A percentile compares a stretch with the other conserved stretches of the same genome.
Conservation (phyloP, 2,329 filamentous ascomycete species). For the Trichoderma sp. region DNA sequence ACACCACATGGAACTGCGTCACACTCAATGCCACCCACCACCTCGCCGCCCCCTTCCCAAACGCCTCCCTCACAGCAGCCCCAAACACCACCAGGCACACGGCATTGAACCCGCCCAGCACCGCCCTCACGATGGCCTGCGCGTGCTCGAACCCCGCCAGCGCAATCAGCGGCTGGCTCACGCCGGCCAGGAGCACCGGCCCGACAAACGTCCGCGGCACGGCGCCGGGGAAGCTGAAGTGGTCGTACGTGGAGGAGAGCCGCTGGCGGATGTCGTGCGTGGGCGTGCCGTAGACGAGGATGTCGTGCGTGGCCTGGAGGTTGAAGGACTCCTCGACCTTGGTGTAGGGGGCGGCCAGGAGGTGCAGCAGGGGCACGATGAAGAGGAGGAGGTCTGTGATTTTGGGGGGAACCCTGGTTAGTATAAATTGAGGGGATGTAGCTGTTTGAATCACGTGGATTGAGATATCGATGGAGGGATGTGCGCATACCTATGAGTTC, state of each 20-base stretch:
- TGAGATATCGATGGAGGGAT: background rate
- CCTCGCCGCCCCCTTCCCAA: constrained; percentile 67
- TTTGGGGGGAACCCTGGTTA: background rate
- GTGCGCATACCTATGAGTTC: constrained; percentile 6
- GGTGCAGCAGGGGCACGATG: constrained; percentile 69
- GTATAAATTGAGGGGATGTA: background rate
- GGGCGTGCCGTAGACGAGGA: constrained; percentile 79
- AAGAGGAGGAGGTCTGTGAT: constrained; percentile 41
- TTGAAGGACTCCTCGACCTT: constrained; percentile 99
- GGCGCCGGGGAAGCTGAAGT: constrained; percentile 85
- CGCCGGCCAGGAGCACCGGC: constrained; percentile 71
- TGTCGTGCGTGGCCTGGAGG: constrained; percentile 90
- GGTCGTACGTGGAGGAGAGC: constrained; percentile 74
- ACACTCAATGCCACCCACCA: constrained; percentile 83
- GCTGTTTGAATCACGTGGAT: background rate
- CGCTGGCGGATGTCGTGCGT: constrained; percentile 55
- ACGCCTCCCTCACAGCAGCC: constrained; percentile 64
- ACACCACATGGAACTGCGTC: constrained; percentile 89
- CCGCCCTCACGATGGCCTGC: constrained; percentile 69
- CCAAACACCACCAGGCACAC: constrained; percentile 68
- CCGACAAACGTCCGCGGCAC: constrained; percentile 92
- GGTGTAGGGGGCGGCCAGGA: constrained; percentile 80
- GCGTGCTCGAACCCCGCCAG: constrained; percentile 59
- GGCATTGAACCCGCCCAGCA: constrained; percentile 79
- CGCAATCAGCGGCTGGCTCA: constrained; percentile 68